Evolutionary conservation across 768 basidiomycete species (phyloP).

Genomic region (Kwoniella sp.): DNA sequence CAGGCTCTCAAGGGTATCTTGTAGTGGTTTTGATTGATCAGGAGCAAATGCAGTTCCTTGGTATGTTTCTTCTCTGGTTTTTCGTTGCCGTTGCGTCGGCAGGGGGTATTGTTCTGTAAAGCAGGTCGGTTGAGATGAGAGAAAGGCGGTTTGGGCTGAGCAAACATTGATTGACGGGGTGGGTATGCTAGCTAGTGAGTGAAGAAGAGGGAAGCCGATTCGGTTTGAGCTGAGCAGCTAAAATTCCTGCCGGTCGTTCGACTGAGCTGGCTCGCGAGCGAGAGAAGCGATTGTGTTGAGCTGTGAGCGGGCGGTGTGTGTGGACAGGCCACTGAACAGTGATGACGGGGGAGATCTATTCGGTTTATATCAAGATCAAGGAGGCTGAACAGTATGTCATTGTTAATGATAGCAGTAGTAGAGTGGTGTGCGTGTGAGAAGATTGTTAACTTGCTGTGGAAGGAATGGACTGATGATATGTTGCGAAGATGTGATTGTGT

Average conservation of each 20-base stretch:
- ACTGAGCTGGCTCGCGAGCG: background rate
- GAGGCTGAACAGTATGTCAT: too few species aligned
- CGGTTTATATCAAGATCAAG: background rate
- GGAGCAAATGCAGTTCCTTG: conserved; percentile 21
- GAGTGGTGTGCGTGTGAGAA: background rate
- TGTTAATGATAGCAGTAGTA: too few species aligned
- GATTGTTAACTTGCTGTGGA: background rate
- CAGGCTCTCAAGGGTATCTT: conserved; percentile 26
- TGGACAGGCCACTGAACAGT: background rate
- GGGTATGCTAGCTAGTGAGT: background rate
- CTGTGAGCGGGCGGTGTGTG: background rate
- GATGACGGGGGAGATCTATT: background rate
- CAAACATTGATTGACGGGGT: conserved; percentile 22
- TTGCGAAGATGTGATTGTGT: background rate
- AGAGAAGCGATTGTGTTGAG: too few species aligned
- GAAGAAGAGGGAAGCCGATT: background rate
- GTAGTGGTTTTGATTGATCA: conserved; percentile 28
- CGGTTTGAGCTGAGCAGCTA: background rate
- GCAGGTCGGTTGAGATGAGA: conserved; percentile 1
- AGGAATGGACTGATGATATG: background rate
- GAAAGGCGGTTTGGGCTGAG: conserved; percentile 16
- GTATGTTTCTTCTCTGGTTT: conserved; percentile 16
- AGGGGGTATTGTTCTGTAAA: conserved; percentile 9
- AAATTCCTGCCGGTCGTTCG: too few species aligned
- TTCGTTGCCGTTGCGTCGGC: background rate